Percentiles rank a stretch among this genome's conserved stretches.
Evolutionary conservation across 345 rosid species (phyloP).

Genomic region (Eucalyptus cloeziana): DNA sequence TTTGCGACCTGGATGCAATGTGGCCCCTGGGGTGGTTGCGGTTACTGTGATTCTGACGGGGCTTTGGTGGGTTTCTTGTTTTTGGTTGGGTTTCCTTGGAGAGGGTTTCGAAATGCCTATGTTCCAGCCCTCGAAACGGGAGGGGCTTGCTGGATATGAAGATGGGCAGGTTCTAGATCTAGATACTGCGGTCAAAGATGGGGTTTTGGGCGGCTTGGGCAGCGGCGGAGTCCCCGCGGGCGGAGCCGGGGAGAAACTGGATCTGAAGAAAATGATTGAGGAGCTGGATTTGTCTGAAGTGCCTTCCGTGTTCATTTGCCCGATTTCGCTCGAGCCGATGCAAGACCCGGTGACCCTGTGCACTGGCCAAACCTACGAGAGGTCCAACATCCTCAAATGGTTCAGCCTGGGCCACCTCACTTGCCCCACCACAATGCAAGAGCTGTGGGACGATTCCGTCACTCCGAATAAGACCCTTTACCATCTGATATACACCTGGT

Average conservation of each 20-base stretch:
- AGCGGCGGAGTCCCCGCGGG: not conserved
- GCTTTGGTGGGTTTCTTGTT: not conserved
- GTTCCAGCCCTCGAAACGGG: not conserved
- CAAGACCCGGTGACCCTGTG: slow-evolving; percentile 12
- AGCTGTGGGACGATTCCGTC: slow-evolving; percentile 9
- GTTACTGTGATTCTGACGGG: not conserved
- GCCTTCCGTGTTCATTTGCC: slow-evolving; percentile 10
- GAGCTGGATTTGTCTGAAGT: slow-evolving; percentile 5
- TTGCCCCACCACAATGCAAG: slow-evolving; percentile 14
- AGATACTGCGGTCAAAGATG: slow-evolving; percentile 11
- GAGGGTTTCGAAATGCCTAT: slow-evolving; percentile 3
- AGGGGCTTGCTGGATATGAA: slow-evolving; percentile 3
- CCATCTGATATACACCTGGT: slow-evolving; percentile 6
- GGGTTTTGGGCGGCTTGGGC: slow-evolving; percentile 2
- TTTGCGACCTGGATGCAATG: not conserved
- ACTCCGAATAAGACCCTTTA: slow-evolving; percentile 9
- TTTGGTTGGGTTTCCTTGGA: not conserved
- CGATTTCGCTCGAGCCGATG: slow-evolving; percentile 11
- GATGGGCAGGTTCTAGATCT: slow-evolving; percentile 12
- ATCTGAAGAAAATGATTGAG: slow-evolving; percentile 8
- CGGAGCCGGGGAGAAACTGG: slow-evolving; percentile 1
- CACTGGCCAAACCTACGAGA: slow-evolving; percentile 9
- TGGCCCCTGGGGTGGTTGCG: not conserved
- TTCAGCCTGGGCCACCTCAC: slow-evolving; percentile 9
- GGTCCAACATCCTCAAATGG: slow-evolving; percentile 9